Base-by-base conservation (phyloP, 352 stramenopile genomes). In the Pythium aquatile region DNA sequence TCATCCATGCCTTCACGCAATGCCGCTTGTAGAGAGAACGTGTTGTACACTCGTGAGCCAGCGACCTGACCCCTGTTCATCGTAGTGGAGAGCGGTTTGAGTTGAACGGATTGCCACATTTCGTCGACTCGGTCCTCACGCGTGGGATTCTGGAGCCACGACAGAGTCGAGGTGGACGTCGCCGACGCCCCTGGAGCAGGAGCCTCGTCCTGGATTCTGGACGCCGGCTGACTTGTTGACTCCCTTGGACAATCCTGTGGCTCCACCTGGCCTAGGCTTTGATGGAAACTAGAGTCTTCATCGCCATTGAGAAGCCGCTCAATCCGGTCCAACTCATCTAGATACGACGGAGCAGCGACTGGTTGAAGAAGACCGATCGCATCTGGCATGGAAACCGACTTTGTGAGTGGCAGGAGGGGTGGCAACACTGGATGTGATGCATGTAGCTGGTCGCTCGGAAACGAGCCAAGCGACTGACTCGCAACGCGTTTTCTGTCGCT, bases 101-200 rank as follows among this genome's bases (percentile, higher is more conserved):
- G 58, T 5, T 54, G 55, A 33, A 87, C 49, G 33, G 70, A 77
- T 28, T 85, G 67, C 81, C 81, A 90, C 77, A 90, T 90, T 44
- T 73, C 74, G 46, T 90, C 81, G 11, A 90, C 72, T 39, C 77
- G 76, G 42, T 60, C 57, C 42, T 66, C 44, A 44, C 58, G 16
- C 53, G 55, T 16, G 32, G 58, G 30, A 35, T 24, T 17, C 48
- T 55, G n/a, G 16, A 63, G 30, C 64, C 57, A 66, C 28, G 64
- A 66, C 10, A 63, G 52, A 6, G 30, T 54, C 16, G 42, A 49
- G 7, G 40, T 61, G 7, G 47, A 16, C 39, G 28, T 32, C 16
- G 29, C 29, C 26, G 5, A 13, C 3, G 6, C 32, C 2, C 20
- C 52, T 24, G 33, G 3, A 30, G 13, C 9, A 55, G 48, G 20